Base-by-base conservation (phyloP, 169 alveolate genomes). In the Toxoplasma gondii region DNA sequence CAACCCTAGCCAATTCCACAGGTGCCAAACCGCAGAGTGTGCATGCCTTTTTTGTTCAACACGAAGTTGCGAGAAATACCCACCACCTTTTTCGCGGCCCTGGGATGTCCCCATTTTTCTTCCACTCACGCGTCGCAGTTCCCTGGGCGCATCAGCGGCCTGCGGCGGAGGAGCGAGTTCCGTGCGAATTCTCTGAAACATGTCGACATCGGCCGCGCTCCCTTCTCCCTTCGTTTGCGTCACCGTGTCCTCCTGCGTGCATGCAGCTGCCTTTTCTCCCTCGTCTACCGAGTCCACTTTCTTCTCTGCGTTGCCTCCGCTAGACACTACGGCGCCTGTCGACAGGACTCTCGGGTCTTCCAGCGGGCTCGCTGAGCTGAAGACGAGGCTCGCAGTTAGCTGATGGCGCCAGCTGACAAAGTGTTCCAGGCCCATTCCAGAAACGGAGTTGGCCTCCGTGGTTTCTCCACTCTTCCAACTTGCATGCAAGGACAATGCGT, bases 101-200 rank as follows among this genome's bases (percentile, higher is more conserved):
- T 78, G 29, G 45, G 45, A 1, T 19, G n/a, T 78, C 86, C 22
- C 49, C 86, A n/a, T 78, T 45, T n/a, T 27, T n/a, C 27, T 19
- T 78, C 12, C 5, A 9, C 92, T 86, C 17, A 86, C 92, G 22
- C 92, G 92, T 24, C 64, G 34, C n/a, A 86, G 78, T 27, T 86
- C 92, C 64, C 92, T 86, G 24, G 92, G 92, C 45, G 92, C 92
- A 54, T 86, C 92, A 44, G 80, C 54, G 4, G 92, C 92, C 92
- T 86, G 92, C 0, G 92, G 92, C 31, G 92, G 92, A 1, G 92
- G 49, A 10, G 31, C 44, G 49, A 86, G 92, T 38, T 86, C 92
- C 78, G 17, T 49, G 2, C 92, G 70, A 34, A 86, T 86, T 19
- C 86, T 17, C 44, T 78, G 39, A n/a, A 36, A 78, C 22, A 78